These are phyloP conservation scores for Solanum infundibuliforme DNA, from an alignment of 257 asterid species.

Conservation along the genomic window DNA sequence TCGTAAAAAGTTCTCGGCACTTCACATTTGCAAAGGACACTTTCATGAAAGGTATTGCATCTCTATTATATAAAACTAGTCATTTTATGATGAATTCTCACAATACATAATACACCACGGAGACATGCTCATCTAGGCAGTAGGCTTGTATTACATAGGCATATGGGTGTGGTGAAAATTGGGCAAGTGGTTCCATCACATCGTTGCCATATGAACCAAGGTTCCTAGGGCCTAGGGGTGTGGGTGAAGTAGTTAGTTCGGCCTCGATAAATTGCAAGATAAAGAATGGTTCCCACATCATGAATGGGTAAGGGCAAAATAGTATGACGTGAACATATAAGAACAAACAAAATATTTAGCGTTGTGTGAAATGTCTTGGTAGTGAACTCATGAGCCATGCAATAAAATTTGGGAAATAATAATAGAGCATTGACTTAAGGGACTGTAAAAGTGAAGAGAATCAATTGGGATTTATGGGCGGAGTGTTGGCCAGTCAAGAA, in stretches of 20 bases:
- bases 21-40: not conserved
- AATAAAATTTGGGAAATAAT: not conserved
- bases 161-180: not conserved
- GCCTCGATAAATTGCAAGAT: not conserved
- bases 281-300: not conserved
- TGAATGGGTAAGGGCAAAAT: not conserved
- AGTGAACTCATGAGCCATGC: not conserved
- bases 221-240: not conserved
- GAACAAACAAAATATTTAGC: not conserved
- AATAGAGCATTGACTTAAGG: not conserved
- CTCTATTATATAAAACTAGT: not conserved
- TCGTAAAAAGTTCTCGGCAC: not conserved
- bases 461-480: not conserved
- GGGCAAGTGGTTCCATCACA: not conserved
- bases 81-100: not conserved
- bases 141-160: not conserved
- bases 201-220: not conserved
- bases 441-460: not conserved
- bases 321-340: not conserved
- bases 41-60: not conserved
- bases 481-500: not conserved
- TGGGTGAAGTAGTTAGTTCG: not conserved
- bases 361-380: not conserved
- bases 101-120: not conserved
- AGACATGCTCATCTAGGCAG: not conserved